Evolutionary conservation across 2,329 filamentous ascomycete species (phyloP).

Genomic region (Sporothrix globosa): DNA sequence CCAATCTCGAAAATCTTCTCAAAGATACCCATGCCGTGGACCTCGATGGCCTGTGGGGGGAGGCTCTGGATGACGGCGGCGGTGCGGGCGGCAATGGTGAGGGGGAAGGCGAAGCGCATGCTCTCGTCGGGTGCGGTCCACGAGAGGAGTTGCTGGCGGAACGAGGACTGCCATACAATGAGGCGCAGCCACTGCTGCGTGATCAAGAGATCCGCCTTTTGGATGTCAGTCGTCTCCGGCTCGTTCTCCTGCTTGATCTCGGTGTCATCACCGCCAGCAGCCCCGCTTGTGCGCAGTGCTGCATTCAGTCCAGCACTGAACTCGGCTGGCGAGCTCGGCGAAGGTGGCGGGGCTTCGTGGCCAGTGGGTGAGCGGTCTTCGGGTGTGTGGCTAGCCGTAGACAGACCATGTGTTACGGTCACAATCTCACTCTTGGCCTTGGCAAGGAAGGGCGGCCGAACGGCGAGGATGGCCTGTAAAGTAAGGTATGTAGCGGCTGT

Average conservation of each 20-base stretch:
- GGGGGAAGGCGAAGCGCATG: constrained; percentile 64
- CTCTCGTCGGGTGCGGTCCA: constrained; percentile 60
- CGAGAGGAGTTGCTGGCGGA: constrained; percentile 66
- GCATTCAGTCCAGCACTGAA: neutral
- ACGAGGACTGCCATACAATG: constrained; percentile 73
- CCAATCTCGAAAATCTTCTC: constrained; percentile 56
- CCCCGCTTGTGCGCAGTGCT: neutral
- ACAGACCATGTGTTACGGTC: constrained; percentile 22
- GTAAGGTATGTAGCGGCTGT: constrained; percentile 44
- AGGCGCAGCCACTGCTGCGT: constrained; percentile 72
- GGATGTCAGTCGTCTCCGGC: constrained; percentile 61
- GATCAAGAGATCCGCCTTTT: constrained; percentile 69
- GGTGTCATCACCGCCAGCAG: neutral
- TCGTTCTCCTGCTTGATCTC: constrained; percentile 36
- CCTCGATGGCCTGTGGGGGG: constrained; percentile 49
- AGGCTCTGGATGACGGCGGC: constrained; percentile 50
- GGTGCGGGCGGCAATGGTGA: constrained; percentile 64
- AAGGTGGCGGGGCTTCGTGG: constrained; percentile 17
- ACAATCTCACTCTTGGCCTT: constrained; percentile 32
- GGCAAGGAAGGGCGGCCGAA: constrained; percentile 43
- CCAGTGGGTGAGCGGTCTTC: constrained; percentile 47
- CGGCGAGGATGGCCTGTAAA: constrained; percentile 44
- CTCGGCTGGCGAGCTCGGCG: constrained; percentile 7
- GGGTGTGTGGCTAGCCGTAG: constrained; percentile 41
- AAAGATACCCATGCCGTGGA: constrained; percentile 55